phyloP scores from a whole-genome alignment of 108 stramenopile species.

The Fragilariopsis cylindrus region DNA sequence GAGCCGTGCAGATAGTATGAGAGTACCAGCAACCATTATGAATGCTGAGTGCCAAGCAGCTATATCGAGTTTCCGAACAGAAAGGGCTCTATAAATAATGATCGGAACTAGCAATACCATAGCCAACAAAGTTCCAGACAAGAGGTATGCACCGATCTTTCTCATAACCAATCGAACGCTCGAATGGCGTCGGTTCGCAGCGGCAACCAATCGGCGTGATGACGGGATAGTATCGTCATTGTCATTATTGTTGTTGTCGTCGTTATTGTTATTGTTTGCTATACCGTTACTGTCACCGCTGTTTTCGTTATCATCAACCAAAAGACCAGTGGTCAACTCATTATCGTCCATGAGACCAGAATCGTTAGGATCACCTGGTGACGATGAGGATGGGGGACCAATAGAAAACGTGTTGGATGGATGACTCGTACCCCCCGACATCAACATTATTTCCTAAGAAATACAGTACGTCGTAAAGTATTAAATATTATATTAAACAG shows the following conservation, averaged over 20 bases:
- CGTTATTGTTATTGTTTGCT: not conserved
- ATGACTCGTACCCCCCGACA: not conserved
- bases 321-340: constrained; percentile 30
- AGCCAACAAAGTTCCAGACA: constrained; percentile 33
- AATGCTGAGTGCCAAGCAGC: constrained; percentile 81
- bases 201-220: constrained; percentile 15
- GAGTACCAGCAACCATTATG: constrained; percentile 74
- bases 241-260: not conserved
- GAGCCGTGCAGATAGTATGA: constrained; percentile 65
- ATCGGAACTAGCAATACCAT: constrained; percentile 50
- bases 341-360: constrained; percentile 41
- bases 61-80: constrained; percentile 44
- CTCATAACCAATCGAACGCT: constrained; percentile 33
- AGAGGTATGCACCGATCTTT: constrained; percentile 43
- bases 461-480: not conserved
- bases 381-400: constrained; percentile 17
- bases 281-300: not conserved
- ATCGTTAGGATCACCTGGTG: constrained; percentile 16
- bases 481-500: too few species aligned
- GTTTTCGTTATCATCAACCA: constrained; percentile 7
- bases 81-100: constrained; percentile 41
- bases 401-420: constrained; percentile 15
- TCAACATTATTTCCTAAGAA: not conserved
- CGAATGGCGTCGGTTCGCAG: constrained; percentile 22
- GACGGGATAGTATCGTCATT: constrained; percentile 2